Base-by-base conservation (phyloP, 169 alveolate genomes). In the Eimeria acervulina region DNA sequence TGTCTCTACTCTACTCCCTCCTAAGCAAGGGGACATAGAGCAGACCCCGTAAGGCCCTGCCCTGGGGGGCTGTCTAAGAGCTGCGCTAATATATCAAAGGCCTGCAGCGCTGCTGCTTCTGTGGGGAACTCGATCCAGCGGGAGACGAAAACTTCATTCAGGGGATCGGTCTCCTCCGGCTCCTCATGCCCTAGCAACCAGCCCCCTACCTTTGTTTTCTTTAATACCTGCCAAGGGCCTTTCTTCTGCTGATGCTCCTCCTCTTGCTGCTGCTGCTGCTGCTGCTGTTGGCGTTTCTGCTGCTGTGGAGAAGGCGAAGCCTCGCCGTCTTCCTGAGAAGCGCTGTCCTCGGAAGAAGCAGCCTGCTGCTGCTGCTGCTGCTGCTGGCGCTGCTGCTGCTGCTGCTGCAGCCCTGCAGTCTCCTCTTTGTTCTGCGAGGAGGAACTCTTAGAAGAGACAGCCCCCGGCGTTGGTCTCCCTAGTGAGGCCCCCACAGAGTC, bases 51-150 rank as follows among this genome's bases (percentile, higher is more conserved):
- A 26, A 47, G 63, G 13, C 90, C 90, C 70, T 80, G 90, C 7
- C 90, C 90, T 8, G 90, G 90, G 68, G 90, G 70, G 70, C 70
- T 80, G 21, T 80, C 90, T 4, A 80, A 59, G 42, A 80, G 90
- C 44, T 80, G 90, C 1, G 90, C 47, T 21, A 80, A 33, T 0
- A 80, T 44, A 40, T 80, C 90, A 40, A 80, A 80, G 13, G 90
- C 90, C 38, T 80, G 90, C 68, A 80, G 68, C 44, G 90, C 90
- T 6, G 90, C 90, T 15, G 42, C 23, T 70, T 80, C 68, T n/a
- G 90, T 31, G 40, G 90, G 44, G 90, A 80, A 80, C 42, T 42
- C 90, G 13, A 80, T 33, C 90, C 90, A 80, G 7, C 90, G 28
- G 70, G 44, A 47, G 90, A 47, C 68, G 21, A 80, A 80, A 6